phyloP scores from a whole-genome alignment of 768 basidiomycete species.

The Dentipellis sp. region DNA sequence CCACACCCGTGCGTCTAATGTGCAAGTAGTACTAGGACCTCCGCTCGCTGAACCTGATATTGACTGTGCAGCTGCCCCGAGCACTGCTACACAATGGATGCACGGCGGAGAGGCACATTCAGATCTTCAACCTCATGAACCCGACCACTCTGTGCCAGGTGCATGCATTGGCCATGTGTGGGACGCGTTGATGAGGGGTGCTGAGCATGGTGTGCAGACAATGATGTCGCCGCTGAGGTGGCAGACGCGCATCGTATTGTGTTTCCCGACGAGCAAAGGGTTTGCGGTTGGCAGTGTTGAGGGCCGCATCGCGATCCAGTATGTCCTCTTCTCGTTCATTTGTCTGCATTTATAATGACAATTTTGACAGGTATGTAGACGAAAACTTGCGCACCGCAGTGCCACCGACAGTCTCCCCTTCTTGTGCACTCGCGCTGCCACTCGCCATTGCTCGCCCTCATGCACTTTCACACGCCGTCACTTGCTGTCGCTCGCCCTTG shows the following conservation, averaged over 20 bases:
- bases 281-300: slow-evolving; percentile 84
- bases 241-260: slow-evolving; percentile 84
- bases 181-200: neutral
- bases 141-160: slow-evolving; percentile 77
- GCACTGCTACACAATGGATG: slow-evolving; percentile 83
- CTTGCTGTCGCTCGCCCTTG: too few species aligned
- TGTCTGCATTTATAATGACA: neutral
- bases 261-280: slow-evolving; percentile 70
- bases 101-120: slow-evolving; percentile 87
- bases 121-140: slow-evolving; percentile 80
- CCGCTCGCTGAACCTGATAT: slow-evolving; percentile 64
- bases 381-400: too few species aligned
- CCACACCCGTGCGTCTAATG: too few species aligned
- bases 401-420: too few species aligned
- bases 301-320: slow-evolving; percentile 95
- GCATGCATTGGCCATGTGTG: neutral
- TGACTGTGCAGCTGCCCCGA: slow-evolving; percentile 80
- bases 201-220: slow-evolving; percentile 34
- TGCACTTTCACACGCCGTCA: too few species aligned
- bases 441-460: too few species aligned
- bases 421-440: too few species aligned
- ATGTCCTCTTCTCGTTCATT: slow-evolving; percentile 23
- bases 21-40: slow-evolving; percentile 97
- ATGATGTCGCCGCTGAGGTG: slow-evolving; percentile 85
- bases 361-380: slow-evolving; percentile 60